Conservation (phyloP, 352 stramenopile genomes). For the Thalassiosira mediterranea region DNA sequence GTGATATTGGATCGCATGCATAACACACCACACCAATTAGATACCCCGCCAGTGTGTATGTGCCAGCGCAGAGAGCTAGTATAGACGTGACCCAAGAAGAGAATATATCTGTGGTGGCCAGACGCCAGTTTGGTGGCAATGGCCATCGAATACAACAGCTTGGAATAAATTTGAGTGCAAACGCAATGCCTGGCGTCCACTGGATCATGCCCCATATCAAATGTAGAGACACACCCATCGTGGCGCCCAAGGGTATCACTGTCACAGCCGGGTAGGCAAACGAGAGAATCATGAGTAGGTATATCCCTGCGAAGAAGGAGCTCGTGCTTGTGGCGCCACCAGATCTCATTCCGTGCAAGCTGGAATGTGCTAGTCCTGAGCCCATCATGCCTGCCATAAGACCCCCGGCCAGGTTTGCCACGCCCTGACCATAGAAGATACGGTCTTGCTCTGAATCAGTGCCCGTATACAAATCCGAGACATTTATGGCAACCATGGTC, state of each 20-base stretch:
- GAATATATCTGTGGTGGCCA: constrained; percentile 1
- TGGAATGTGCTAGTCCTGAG: constrained; percentile 35
- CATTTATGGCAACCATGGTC: constrained; percentile 51
- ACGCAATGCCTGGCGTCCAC: constrained; percentile 16
- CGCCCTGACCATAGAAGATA: constrained; percentile 45
- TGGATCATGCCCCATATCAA: constrained; percentile 52
- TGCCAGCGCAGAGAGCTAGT: not conserved
- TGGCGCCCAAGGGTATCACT: constrained; percentile 45
- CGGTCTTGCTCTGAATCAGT: constrained; percentile 24
- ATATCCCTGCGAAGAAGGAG: constrained; percentile 45
- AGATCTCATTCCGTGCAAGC: constrained; percentile 39
- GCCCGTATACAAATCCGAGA: constrained; percentile 41
- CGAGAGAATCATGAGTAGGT: constrained; percentile 39
- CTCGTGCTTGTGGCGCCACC: constrained; percentile 46
- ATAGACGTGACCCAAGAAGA: not conserved
- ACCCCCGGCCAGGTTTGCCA: constrained; percentile 48
- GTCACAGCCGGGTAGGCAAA: constrained; percentile 45
- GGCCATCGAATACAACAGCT: not conserved
- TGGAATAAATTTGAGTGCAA: constrained; percentile 6
- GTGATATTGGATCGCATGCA: constrained; percentile 13
- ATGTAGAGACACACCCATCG: constrained; percentile 45
- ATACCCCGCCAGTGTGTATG: constrained; percentile 5
- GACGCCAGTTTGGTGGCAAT: not conserved
- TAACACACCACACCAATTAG: constrained; percentile 12
- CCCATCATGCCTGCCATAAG: constrained; percentile 56